Evolutionary conservation across 2,329 filamentous ascomycete genomes (phyloP).

Genomic region (Alternaria incomplexa): DNA sequence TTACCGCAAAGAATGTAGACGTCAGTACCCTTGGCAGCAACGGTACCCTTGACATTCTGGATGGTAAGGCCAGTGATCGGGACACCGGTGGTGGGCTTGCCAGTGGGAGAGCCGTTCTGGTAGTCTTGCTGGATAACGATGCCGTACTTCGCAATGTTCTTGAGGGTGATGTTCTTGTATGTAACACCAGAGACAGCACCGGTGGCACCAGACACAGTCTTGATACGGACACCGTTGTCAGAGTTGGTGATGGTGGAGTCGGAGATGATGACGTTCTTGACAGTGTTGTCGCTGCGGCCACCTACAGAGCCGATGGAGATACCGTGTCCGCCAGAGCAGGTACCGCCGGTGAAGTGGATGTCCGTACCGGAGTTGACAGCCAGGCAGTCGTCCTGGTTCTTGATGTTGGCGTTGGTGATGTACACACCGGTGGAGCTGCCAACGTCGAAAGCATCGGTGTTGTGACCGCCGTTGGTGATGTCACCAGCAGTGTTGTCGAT

Average conservation of each 20-base stretch:
- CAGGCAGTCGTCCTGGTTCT: slow-evolving; percentile 67
- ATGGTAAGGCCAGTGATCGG: slow-evolving; percentile 55
- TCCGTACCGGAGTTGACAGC: slow-evolving; percentile 63
- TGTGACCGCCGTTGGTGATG: slow-evolving; percentile 47
- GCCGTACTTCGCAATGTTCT: slow-evolving; percentile 56
- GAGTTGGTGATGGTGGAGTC: slow-evolving; percentile 59
- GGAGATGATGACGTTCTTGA: slow-evolving; percentile 60
- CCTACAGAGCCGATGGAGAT: slow-evolving; percentile 67
- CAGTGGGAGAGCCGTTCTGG: slow-evolving; percentile 54
- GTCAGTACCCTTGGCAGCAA: slow-evolving; percentile 41
- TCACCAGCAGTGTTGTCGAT: slow-evolving; percentile 66
- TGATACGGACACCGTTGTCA: slow-evolving; percentile 64
- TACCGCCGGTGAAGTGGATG: slow-evolving; percentile 47
- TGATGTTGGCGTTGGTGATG: slow-evolving; percentile 59
- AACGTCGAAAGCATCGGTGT: slow-evolving; percentile 66
- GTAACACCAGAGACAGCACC: slow-evolving; percentile 58
- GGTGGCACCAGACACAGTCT: slow-evolving; percentile 60
- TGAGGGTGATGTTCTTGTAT: slow-evolving; percentile 56
- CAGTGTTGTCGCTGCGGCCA: slow-evolving; percentile 61
- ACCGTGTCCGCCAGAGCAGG: slow-evolving; percentile 62
- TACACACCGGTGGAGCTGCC: slow-evolving; percentile 56
- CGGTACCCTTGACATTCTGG: slow-evolving; percentile 50
- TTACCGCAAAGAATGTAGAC: slow-evolving; percentile 64
- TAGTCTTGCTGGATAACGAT: slow-evolving; percentile 62
- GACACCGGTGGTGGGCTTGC: slow-evolving; percentile 55